A percentile compares a stretch with the other conserved stretches of the same genome.
Conservation (phyloP, 495 filamentous ascomycete species). For the Podospora anserina region DNA sequence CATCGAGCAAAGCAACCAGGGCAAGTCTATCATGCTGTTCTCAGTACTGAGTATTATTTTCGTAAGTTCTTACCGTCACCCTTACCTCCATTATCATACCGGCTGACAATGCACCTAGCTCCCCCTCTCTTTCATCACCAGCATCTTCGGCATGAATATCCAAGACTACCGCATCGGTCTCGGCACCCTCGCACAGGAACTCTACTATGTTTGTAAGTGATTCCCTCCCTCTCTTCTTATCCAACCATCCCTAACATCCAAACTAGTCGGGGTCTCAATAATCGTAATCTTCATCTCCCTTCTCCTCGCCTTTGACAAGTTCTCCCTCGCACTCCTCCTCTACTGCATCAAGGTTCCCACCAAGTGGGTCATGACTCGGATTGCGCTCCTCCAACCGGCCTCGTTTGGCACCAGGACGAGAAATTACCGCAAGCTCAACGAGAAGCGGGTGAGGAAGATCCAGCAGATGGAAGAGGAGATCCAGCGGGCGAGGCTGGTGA, state of each 20-base stretch:
- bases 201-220: conserved; percentile 16
- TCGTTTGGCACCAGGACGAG: conserved; percentile 11
- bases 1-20: conserved; percentile 18
- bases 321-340: conserved; percentile 19
- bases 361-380: conserved; percentile 18
- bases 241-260: background rate
- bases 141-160: conserved; percentile 23
- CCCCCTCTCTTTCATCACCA: conserved; percentile 18
- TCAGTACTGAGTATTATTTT: conserved; percentile 21
- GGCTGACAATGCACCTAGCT: background rate
- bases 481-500: conserved; percentile 13
- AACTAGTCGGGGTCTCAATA: conserved; percentile 12
- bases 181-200: conserved; percentile 13
- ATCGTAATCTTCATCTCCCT: conserved; percentile 20
- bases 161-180: conserved; percentile 20
- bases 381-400: conserved; percentile 14
- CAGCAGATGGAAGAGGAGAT: conserved; percentile 21
- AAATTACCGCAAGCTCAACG: conserved; percentile 17
- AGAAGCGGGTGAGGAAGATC: conserved; percentile 13
- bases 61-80: background rate
- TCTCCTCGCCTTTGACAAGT: conserved; percentile 21
- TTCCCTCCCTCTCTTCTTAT: background rate
- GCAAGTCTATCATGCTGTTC: conserved; percentile 23
- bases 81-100: background rate
- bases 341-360: conserved; percentile 20